Evolutionary conservation across 1,284 basidiomycete species (phyloP).

Genomic region (Moniliophthora roreri): DNA sequence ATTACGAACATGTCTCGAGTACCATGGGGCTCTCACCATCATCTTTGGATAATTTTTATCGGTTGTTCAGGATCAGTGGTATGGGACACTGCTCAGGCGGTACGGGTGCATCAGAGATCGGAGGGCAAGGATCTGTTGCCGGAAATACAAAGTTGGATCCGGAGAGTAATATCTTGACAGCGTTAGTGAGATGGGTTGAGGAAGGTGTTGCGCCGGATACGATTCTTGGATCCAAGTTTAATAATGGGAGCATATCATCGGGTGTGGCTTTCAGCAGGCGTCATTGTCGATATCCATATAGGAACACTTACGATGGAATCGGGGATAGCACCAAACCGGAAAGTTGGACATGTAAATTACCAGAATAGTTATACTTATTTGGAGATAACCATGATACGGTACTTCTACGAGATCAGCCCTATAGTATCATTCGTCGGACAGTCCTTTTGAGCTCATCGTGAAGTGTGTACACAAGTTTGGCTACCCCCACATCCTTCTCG

Average conservation of each 20-base stretch:
- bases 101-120: conserved; percentile 16
- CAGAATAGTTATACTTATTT: too few relatives aligned
- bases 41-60: conserved; percentile 14
- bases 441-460: too few relatives aligned
- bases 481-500: too few relatives aligned
- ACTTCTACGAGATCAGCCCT: too few relatives aligned
- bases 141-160: conserved; percentile 7
- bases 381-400: too few relatives aligned
- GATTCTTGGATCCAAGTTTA: conserved; percentile 15
- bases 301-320: conserved; percentile 14
- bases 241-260: conserved; percentile 8
- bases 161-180: conserved; percentile 15
- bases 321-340: conserved; percentile 9
- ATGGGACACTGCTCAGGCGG: conserved; percentile 19
- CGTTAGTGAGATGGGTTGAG: conserved; percentile 19
- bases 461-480: too few relatives aligned
- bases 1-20: conserved; percentile 17
- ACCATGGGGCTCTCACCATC: too few relatives aligned
- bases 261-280: conserved; percentile 9
- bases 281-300: conserved; percentile 18
- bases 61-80: conserved; percentile 17
- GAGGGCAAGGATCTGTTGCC: conserved; percentile 1
- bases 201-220: conserved; percentile 17
- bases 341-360: conserved; percentile 11
- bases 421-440: too few relatives aligned